A percentile compares a stretch with the other conserved stretches of the same genome.
Conservation (phyloP, 2,329 filamentous ascomycete species). For the Diaporthe citri region DNA sequence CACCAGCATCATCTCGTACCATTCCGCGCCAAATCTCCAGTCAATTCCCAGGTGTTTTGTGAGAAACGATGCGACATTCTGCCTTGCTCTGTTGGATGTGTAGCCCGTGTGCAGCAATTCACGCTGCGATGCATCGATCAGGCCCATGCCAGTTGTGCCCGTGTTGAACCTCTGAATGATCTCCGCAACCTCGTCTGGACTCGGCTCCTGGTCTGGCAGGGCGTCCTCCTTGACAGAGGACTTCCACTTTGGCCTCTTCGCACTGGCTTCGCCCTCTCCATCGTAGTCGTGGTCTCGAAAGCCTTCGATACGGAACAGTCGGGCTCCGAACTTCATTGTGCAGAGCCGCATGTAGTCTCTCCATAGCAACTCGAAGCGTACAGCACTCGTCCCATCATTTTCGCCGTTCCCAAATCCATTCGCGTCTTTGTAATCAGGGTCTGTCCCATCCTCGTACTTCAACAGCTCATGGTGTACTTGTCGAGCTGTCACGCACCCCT, state of each 20-base stretch:
- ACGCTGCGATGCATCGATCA: conserved; percentile 83
- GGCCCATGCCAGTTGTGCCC: conserved; percentile 79
- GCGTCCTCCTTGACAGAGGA: conserved; percentile 52
- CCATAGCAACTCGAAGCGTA: conserved; percentile 83
- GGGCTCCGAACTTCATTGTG: conserved; percentile 75
- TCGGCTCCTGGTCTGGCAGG: conserved; percentile 52
- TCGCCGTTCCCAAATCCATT: conserved; percentile 77
- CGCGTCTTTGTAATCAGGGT: conserved; percentile 53
- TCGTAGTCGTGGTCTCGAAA: conserved; percentile 67
- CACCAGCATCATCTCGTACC: conserved; percentile 81
- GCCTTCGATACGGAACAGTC: conserved; percentile 74
- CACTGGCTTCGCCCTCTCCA: conserved; percentile 53
- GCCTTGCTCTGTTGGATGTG: conserved; percentile 80
- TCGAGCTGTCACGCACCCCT: conserved; percentile 79
- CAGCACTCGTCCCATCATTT: conserved; percentile 76
- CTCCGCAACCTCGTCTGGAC: conserved; percentile 57
- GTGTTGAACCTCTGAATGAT: conserved; percentile 71
- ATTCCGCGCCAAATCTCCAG: conserved; percentile 85
- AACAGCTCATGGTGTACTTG: conserved; percentile 78
- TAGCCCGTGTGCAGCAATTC: conserved; percentile 83
- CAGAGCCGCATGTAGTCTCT: conserved; percentile 86
- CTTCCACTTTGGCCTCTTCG: conserved; percentile 60
- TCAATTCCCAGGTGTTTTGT: conserved; percentile 80
- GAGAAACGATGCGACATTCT: conserved; percentile 82
- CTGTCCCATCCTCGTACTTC: conserved; percentile 75